phyloP scores from a whole-genome alignment of 23 red algal species.

The Pyropia haitanensis region DNA sequence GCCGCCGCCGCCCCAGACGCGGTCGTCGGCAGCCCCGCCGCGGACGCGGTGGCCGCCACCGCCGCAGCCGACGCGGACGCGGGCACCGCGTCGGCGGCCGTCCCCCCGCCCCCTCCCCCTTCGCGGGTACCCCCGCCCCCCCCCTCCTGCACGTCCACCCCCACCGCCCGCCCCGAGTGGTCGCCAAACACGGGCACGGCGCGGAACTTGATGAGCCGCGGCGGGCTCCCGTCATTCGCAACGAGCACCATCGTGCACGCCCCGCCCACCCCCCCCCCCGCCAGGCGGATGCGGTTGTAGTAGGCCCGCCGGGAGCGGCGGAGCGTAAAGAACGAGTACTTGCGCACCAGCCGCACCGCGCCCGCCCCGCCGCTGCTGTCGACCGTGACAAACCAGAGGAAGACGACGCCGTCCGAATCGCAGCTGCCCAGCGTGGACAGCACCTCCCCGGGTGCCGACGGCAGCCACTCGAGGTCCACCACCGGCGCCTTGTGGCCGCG shows the following conservation, averaged over 20 bases:
- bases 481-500: constrained; percentile 33
- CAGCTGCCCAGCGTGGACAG: constrained; percentile 31
- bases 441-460: not conserved
- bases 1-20: too few relatives aligned
- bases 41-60: too few relatives aligned
- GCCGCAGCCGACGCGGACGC: too few relatives aligned
- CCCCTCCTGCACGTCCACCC: too few relatives aligned
- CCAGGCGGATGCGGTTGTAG: constrained; percentile 41
- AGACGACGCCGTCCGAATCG: constrained; percentile 44
- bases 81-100: too few relatives aligned
- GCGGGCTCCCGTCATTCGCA: constrained; percentile 39
- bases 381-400: constrained; percentile 52
- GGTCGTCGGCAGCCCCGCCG: too few relatives aligned
- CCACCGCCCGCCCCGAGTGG: not conserved
- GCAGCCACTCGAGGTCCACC: constrained; percentile 50
- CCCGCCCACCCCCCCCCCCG: constrained; percentile 18
- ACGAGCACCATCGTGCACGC: constrained; percentile 43
- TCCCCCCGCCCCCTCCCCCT: too few relatives aligned
- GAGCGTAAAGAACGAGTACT: constrained; percentile 49
- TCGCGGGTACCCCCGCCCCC: too few relatives aligned
- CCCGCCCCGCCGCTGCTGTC: constrained; percentile 9
- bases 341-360: constrained; percentile 23
- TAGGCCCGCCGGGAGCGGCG: constrained; percentile 18
- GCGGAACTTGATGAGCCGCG: constrained; percentile 24
- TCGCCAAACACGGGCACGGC: constrained; percentile 9